phyloP scores from a whole-genome alignment of 1,139 yeast genomes.

The Suhomyces guaymorum region DNA sequence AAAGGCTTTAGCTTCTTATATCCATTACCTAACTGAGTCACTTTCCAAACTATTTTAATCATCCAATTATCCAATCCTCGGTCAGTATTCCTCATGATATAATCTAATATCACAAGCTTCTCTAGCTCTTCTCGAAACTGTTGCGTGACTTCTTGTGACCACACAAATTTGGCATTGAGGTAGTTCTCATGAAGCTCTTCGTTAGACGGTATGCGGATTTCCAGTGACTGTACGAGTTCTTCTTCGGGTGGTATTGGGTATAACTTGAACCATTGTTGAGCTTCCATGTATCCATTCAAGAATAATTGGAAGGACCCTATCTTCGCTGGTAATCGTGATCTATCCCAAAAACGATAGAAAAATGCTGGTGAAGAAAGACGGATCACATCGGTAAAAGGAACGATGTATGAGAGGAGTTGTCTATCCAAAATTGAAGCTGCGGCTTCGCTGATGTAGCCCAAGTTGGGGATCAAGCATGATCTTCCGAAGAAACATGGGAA shows the following conservation, averaged over 20 bases:
- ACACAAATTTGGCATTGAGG: slow-evolving; percentile 35
- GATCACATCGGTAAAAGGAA: slow-evolving; percentile 66
- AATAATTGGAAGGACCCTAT: slow-evolving; percentile 71
- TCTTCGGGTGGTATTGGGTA: slow-evolving; percentile 55
- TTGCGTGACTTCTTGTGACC: slow-evolving; percentile 53
- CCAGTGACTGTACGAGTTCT: slow-evolving; percentile 24
- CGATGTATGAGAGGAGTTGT: slow-evolving; percentile 58
- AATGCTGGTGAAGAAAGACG: slow-evolving; percentile 55
- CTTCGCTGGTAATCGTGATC: slow-evolving; percentile 44
- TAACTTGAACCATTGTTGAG: slow-evolving; percentile 56
- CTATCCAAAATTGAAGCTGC: slow-evolving; percentile 69
- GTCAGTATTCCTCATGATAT: slow-evolving; percentile 74
- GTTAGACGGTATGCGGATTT: slow-evolving; percentile 19
- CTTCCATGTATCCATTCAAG: slow-evolving; percentile 58
- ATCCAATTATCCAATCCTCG: slow-evolving; percentile 80
- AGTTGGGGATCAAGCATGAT: slow-evolving; percentile 69
- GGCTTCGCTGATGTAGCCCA: slow-evolving; percentile 72
- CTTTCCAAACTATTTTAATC: slow-evolving; percentile 58
- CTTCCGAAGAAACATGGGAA: slow-evolving; percentile 80
- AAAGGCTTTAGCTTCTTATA: slow-evolving; percentile 29
- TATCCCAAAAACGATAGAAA: slow-evolving; percentile 56
- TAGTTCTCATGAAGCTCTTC: slow-evolving; percentile 4
- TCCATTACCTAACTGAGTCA: slow-evolving; percentile 12
- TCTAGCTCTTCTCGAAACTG: slow-evolving; percentile 67
- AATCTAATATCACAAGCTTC: slow-evolving; percentile 69